Percentiles rank a stretch among this genome's conserved stretches.
These are phyloP conservation scores for Malassezia sp. DNA, from an alignment of 1,284 basidiomycete genomes.

Conservation along the genomic window DNA sequence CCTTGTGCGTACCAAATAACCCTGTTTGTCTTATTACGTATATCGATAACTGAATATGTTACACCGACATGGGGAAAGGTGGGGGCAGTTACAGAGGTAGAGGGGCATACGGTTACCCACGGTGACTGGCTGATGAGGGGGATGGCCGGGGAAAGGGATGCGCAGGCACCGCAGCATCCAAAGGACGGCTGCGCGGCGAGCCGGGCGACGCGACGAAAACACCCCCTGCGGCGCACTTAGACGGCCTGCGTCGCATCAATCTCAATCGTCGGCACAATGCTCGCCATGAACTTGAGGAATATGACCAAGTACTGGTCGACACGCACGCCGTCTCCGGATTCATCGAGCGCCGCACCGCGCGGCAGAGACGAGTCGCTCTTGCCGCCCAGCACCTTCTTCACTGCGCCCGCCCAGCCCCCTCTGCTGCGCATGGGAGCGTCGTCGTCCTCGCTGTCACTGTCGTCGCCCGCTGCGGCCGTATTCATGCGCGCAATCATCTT, in stretches of 20 bases:
- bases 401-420: slow-evolving; percentile 58
- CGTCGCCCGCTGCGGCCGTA: slow-evolving; percentile 49
- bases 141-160: too few relatives aligned
- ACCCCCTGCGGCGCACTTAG: neutral
- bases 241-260: slow-evolving; percentile 33
- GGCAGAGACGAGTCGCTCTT: slow-evolving; percentile 20
- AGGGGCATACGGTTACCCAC: too few relatives aligned
- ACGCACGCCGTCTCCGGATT: slow-evolving; percentile 14
- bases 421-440: slow-evolving; percentile 15
- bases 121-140: too few relatives aligned
- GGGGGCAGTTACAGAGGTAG: too few relatives aligned
- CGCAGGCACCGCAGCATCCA: too few relatives aligned
- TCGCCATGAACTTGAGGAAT: slow-evolving; percentile 45
- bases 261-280: slow-evolving; percentile 43
- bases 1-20: too few relatives aligned
- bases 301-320: slow-evolving; percentile 46
- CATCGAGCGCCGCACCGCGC: neutral
- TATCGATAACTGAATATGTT: too few relatives aligned
- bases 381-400: slow-evolving; percentile 58
- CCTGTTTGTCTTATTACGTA: too few relatives aligned
- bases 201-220: too few relatives aligned
- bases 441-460: slow-evolving; percentile 45
- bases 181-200: too few relatives aligned
- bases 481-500: slow-evolving; percentile 99
- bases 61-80: too few relatives aligned